Conservation (phyloP, 495 filamentous ascomycete genomes). For the Tuber brumale region DNA sequence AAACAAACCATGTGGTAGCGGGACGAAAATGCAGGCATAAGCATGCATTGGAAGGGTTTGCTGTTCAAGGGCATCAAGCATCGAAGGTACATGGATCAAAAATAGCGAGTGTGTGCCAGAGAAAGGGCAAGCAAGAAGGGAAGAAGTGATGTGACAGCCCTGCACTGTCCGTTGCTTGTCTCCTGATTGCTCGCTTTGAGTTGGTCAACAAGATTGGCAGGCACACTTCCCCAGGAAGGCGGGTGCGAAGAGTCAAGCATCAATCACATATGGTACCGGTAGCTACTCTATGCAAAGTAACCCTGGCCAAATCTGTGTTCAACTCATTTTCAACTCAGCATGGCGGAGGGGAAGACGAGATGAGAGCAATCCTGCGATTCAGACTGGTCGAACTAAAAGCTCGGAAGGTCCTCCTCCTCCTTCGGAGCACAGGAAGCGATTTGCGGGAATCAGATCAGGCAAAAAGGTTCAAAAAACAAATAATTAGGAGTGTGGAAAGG, state of each 20-base stretch:
- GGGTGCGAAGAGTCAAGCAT: constrained; percentile 19
- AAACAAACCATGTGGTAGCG: constrained; percentile 38
- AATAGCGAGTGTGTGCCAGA: constrained; percentile 10
- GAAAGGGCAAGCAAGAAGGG: constrained; percentile 27
- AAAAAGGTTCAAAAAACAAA: neutral
- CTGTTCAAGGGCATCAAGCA: constrained; percentile 23
- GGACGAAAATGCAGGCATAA: constrained; percentile 33
- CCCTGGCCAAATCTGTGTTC: constrained; percentile 15
- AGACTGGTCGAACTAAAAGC: constrained; percentile 25
- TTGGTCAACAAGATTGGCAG: constrained; percentile 22
- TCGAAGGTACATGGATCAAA: neutral
- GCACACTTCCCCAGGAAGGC: constrained; percentile 30
- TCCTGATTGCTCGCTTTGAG: neutral
- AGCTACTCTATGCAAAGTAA: constrained; percentile 21
- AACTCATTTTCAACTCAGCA: constrained; percentile 1
- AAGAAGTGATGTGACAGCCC: constrained; percentile 23
- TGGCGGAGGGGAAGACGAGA: constrained; percentile 30
- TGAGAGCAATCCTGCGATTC: constrained; percentile 20
- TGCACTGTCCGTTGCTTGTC: neutral
- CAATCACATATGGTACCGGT: neutral
- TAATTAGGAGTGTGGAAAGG: neutral
- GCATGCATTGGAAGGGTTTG: constrained; percentile 21
- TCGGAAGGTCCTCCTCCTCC: neutral
- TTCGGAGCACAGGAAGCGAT: constrained; percentile 20
- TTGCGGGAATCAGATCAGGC: constrained; percentile 33